Conservation (phyloP, 768 basidiomycete genomes). For the Gymnopilus dilepis region DNA sequence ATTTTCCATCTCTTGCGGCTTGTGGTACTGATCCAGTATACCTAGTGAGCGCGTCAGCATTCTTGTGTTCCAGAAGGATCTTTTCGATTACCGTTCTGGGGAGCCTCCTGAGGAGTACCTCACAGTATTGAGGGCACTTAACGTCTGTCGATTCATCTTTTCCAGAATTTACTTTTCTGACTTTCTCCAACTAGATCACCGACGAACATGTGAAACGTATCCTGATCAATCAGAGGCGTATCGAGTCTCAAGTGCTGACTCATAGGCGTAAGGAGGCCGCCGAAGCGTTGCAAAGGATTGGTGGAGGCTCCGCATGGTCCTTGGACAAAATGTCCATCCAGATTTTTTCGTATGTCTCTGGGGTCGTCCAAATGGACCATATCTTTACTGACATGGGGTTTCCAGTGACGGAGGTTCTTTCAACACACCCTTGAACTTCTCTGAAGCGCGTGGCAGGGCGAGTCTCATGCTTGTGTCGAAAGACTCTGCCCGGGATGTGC, state of each 20-base stretch:
- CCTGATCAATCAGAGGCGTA: constrained; percentile 72
- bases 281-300: constrained; percentile 45
- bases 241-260: constrained; percentile 78
- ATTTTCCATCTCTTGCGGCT: constrained; percentile 13
- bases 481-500: constrained; percentile 52
- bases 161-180: neutral
- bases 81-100: constrained; percentile 81
- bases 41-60: constrained; percentile 54
- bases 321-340: constrained; percentile 65
- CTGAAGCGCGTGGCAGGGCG: constrained; percentile 37
- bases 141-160: constrained; percentile 51
- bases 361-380: neutral
- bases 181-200: constrained; percentile 58
- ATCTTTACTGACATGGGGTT: too few species aligned
- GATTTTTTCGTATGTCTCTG: constrained; percentile 61
- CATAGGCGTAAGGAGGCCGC: constrained; percentile 69
- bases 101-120: constrained; percentile 67
- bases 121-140: constrained; percentile 83
- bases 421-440: constrained; percentile 45
- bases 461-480: constrained; percentile 59
- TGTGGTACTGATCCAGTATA: neutral
- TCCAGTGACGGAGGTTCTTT: constrained; percentile 72
- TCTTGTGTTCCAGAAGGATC: constrained; percentile 70
- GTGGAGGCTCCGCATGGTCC: constrained; percentile 67
- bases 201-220: constrained; percentile 79